Evolutionary conservation across 495 filamentous ascomycete species (phyloP), one percentile per base, ranked within the genome.

Genomic region (Viridothelium virens): DNA sequence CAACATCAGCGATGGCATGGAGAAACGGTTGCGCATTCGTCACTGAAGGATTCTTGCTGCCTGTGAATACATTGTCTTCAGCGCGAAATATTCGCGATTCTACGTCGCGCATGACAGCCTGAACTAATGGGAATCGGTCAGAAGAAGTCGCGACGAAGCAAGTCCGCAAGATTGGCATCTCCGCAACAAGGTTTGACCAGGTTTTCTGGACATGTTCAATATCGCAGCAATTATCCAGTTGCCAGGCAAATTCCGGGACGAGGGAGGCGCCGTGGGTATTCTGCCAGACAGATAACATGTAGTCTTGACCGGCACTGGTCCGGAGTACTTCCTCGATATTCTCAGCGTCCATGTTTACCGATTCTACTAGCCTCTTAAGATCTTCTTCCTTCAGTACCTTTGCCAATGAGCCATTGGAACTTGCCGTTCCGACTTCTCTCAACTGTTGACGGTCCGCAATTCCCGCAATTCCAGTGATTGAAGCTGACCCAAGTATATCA

Each of bases 221-320:
- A 1, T 63, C 61, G 11, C 79, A 74, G 1, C 48, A 64, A 33
- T 77, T 66, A 4, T 70, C 36, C 7, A 74, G 14, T 1, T 65
- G 74, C 74, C 87, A 90, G 2, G 72, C 72, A 71, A 91, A 92
- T 1, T 78, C 80, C 0, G 87, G 82, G 69, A 87, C 86, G 71
- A 91, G 88, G 1, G 86, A 72, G 11, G 74, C 75, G 0, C 86
- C 84, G 0, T 71, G 65, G 0, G 87, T 86, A 63, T 86, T 86
- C 66, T 84, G 77, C 89, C 89, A 91, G 31, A 76, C 79, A 2
- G 79, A 83, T 11, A 92, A 78, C 81, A 90, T 88, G 69, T 88
- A 88, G 2, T 85, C 75, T 71, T 92, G 89, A 66, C 89, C 89
- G 1, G 87, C 74, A 9, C 87, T 82, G n/a, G 84, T 87, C 0